These are phyloP conservation scores for Lojkania enalia DNA, from an alignment of 2,329 filamentous ascomycete species.

Conservation along the genomic window DNA sequence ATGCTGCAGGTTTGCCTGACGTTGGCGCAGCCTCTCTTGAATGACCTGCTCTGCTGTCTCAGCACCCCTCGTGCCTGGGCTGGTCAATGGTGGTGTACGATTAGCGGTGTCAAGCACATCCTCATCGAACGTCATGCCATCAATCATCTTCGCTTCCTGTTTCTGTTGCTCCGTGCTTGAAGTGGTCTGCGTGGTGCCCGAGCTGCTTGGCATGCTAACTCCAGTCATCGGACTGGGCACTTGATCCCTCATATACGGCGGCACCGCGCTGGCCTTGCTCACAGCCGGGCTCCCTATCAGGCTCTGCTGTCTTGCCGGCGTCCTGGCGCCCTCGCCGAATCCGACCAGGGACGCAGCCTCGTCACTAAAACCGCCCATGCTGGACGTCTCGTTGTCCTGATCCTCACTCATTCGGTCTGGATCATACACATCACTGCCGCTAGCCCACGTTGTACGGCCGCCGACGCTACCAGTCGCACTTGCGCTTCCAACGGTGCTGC, in stretches of 20 bases:
- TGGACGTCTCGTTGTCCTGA: slow-evolving; percentile 62
- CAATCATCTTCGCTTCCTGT: slow-evolving; percentile 49
- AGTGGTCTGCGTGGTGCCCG: slow-evolving; percentile 34
- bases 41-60: slow-evolving; percentile 69
- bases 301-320: slow-evolving; percentile 57
- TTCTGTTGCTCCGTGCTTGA: slow-evolving; percentile 40
- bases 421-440: slow-evolving; percentile 61
- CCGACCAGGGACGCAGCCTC: slow-evolving; percentile 84
- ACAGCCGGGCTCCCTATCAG: slow-evolving; percentile 80
- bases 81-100: slow-evolving; percentile 35
- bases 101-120: slow-evolving; percentile 47
- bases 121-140: slow-evolving; percentile 52
- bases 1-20: slow-evolving; percentile 16
- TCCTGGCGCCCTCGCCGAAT: slow-evolving; percentile 82
- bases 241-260: slow-evolving; percentile 39
- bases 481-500: slow-evolving; percentile 87
- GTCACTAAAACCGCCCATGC: slow-evolving; percentile 80
- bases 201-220: slow-evolving; percentile 30
- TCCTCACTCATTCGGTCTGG: slow-evolving; percentile 74
- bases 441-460: slow-evolving; percentile 70
- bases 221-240: slow-evolving; percentile 38
- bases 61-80: slow-evolving; percentile 34
- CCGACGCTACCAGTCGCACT: slow-evolving; percentile 81
- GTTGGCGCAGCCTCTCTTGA: slow-evolving; percentile 53
- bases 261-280: slow-evolving; percentile 48